Conservation (phyloP, 257 asterid genomes). For the Voacanga thouarsii region DNA sequence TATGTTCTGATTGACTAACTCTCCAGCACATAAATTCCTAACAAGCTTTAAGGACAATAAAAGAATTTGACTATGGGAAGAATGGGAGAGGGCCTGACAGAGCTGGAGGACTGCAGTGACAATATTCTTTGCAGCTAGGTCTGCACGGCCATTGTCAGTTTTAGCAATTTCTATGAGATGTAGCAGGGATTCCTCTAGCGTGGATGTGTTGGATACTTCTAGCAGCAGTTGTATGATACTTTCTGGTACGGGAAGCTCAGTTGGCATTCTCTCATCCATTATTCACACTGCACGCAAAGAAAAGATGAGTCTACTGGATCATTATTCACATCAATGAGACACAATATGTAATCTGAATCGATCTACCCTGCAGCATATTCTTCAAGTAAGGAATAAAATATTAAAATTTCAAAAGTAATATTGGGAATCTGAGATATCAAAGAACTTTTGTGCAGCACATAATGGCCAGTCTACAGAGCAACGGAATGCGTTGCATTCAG, state of each 20-base stretch:
- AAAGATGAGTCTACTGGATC: neutral
- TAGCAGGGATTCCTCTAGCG: slow-evolving; percentile 46
- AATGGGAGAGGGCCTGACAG: slow-evolving; percentile 40
- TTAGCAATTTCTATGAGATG: slow-evolving; percentile 55
- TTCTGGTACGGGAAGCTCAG: slow-evolving; percentile 28
- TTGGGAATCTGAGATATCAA: neutral
- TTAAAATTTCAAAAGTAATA: neutral
- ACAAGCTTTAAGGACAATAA: slow-evolving; percentile 57
- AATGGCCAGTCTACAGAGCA: neutral
- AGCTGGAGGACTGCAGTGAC: slow-evolving; percentile 42
- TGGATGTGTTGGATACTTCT: slow-evolving; percentile 34
- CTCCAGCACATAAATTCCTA: slow-evolving; percentile 90
- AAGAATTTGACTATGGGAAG: slow-evolving; percentile 39
- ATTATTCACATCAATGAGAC: neutral
- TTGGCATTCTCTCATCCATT: slow-evolving; percentile 7
- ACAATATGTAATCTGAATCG: neutral
- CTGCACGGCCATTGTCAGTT: slow-evolving; percentile 51
- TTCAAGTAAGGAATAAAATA: neutral
- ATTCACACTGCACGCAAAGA: neutral
- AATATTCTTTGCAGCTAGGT: slow-evolving; percentile 48
- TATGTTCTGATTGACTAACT: slow-evolving; percentile 53
- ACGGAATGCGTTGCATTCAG: neutral
- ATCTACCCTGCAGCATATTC: neutral
- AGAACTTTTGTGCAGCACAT: neutral
- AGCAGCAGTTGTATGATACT: slow-evolving; percentile 35